phyloP scores from a whole-genome alignment of 805 yeast species.

The Candida alai region DNA sequence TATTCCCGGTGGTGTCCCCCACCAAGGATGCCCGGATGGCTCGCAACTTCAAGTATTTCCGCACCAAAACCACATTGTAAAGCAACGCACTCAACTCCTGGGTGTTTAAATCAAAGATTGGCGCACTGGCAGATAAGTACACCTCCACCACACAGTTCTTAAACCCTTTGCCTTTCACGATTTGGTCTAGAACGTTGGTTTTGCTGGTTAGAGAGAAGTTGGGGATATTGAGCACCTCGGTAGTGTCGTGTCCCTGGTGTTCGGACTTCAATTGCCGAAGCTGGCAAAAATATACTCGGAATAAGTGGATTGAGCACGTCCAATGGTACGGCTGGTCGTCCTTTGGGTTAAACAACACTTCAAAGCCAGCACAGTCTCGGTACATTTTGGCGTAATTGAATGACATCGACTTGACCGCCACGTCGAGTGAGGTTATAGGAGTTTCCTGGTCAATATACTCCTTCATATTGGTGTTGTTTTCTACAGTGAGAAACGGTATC shows the following conservation, averaged over 20 bases:
- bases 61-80: constrained; percentile 29
- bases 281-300: constrained; percentile 22
- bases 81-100: constrained; percentile 27
- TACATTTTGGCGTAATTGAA: constrained; percentile 21
- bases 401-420: constrained; percentile 22
- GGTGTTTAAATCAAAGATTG: constrained; percentile 35
- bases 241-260: constrained; percentile 10
- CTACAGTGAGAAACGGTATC: constrained; percentile 28
- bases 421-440: constrained; percentile 22
- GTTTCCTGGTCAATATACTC: constrained; percentile 17
- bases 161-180: constrained; percentile 34
- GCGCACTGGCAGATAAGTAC: constrained; percentile 35
- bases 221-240: constrained; percentile 34
- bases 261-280: constrained; percentile 4
- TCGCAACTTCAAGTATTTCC: constrained; percentile 22
- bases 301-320: constrained; percentile 29
- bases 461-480: constrained; percentile 17
- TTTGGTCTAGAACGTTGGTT: constrained; percentile 30
- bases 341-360: constrained; percentile 29
- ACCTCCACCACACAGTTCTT: constrained; percentile 34
- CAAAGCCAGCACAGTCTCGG: constrained; percentile 35
- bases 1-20: constrained; percentile 4
- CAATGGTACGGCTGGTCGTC: constrained; percentile 32
- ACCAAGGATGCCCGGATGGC: constrained; percentile 9
- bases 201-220: constrained; percentile 31